Evolutionary conservation across 305 asterid genomes (phyloP), one percentile per base, ranked within the genome.

Genomic region (Fraxinus nigra): DNA sequence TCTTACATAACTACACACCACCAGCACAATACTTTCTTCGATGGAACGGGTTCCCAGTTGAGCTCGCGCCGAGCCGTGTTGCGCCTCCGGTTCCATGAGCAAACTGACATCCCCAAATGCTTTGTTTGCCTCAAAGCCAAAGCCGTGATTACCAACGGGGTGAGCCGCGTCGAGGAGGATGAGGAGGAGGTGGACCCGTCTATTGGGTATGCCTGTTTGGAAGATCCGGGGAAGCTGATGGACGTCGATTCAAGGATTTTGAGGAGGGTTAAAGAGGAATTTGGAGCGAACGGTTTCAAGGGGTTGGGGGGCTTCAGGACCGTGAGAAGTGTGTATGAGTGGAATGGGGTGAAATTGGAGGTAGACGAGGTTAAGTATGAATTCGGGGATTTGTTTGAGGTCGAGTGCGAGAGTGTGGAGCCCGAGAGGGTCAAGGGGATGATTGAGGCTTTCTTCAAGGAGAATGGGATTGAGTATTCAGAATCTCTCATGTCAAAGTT

Each of bases 1-100:
- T 90, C 87, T 77, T 93, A 89, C 83, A 30, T 28, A 79, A 61
- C 88, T 75, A 92, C 92, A 24, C 98, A 94, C 87, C 90, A 89
- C 85, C 98, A 95, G 78, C 92, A 88, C 86, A 94, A 95, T 88
- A 89, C 95, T 70, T 94, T 94, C 92, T 94, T 84, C 84, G 99
- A 95, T 87, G 98, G 98, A 33, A 74, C 90, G 9, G 85, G 88
- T 20, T 86, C 90, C 3, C 96, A 92, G 88, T 86, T 95, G 77
- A 88, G 92, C 83, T 89, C 96, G 5, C 90, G 80, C 78, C 87
- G 91, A 13, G 95, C 95, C 22, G 87, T 88, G 72, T 97, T 95
- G 78, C 97, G 98, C 18, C 92, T 95, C 77, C 97, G 99, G 38
- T 95, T 94, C 86, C 92, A 92, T 87, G 97, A 95, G 69, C 86